phyloP scores from a whole-genome alignment of 2,329 filamentous ascomycete genomes.

The Ophiostoma novo-ulmi region DNA sequence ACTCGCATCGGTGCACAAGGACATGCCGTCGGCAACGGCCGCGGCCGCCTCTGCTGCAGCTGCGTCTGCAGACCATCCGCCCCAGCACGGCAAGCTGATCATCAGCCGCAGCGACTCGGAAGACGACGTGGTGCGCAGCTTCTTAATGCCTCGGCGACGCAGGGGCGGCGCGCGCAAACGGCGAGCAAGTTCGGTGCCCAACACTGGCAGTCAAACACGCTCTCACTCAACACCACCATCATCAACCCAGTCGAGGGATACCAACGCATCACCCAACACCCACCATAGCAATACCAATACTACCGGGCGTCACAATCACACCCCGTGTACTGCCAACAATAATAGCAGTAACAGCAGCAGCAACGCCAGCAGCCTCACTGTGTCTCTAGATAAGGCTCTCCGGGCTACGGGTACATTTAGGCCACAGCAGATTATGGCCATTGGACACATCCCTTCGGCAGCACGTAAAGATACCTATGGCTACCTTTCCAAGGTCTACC shows the following conservation, averaged over 20 bases:
- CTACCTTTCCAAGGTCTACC: constrained; percentile 52
- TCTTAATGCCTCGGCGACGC: constrained; percentile 46
- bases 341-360: constrained; percentile 21
- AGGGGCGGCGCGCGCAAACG: constrained; percentile 35
- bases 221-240: constrained; percentile 48
- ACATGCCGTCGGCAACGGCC: constrained; percentile 26
- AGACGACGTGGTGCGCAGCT: constrained; percentile 58
- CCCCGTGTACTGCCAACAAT: background rate
- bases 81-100: constrained; percentile 42
- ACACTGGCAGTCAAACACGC: constrained; percentile 33
- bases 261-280: background rate
- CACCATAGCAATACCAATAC: background rate
- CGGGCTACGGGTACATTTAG: constrained; percentile 53
- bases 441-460: constrained; percentile 52
- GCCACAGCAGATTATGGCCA: constrained; percentile 58
- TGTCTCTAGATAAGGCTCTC: constrained; percentile 55
- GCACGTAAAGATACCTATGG: constrained; percentile 49
- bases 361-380: constrained; percentile 31
- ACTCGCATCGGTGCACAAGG: background rate
- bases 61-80: constrained; percentile 36
- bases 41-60: background rate
- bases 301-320: background rate
- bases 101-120: constrained; percentile 60
- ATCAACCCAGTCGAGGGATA: background rate
- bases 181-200: constrained; percentile 40